Percentiles rank a stretch among this genome's conserved stretches.
phyloP scores from a whole-genome alignment of 768 basidiomycete species.

The Heimioporus sp. region DNA sequence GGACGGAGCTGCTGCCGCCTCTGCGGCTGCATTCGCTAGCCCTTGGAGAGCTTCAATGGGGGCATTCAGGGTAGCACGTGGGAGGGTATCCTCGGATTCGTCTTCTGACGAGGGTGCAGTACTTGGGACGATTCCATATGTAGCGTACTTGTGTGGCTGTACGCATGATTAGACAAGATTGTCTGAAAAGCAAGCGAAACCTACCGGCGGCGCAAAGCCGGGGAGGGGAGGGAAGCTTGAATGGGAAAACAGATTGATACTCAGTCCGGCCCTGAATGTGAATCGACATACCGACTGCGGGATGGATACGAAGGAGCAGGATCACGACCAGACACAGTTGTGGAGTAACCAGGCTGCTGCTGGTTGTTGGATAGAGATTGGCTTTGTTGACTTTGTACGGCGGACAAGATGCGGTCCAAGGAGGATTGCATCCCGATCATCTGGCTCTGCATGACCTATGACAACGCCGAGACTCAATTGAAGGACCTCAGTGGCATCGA shows the following conservation, averaged over 20 bases:
- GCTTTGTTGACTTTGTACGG: constrained; percentile 46
- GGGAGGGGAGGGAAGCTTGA: constrained; percentile 79
- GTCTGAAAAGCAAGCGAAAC: constrained; percentile 24
- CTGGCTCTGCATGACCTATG: constrained; percentile 86
- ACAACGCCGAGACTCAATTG: not conserved
- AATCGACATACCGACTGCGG: constrained; percentile 33
- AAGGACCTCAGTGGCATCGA: not conserved
- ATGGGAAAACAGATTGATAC: constrained; percentile 30
- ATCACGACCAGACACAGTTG: constrained; percentile 21
- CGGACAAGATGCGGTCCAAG: constrained; percentile 75
- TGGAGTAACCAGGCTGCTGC: constrained; percentile 20
- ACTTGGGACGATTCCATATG: constrained; percentile 86
- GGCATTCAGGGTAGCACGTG: constrained; percentile 80
- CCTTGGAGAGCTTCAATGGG: constrained; percentile 95
- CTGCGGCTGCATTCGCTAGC: constrained; percentile 91
- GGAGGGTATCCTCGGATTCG: constrained; percentile 87
- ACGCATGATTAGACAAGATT: constrained; percentile 14
- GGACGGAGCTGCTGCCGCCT: constrained; percentile 82
- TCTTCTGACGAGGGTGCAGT: constrained; percentile 86
- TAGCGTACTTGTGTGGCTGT: constrained; percentile 86
- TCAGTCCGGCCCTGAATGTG: constrained; percentile 14
- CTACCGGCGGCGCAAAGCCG: constrained; percentile 87
- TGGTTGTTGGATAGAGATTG: constrained; percentile 27
- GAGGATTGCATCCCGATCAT: constrained; percentile 95
- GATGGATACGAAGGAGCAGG: constrained; percentile 26